A percentile compares a stretch with the other conserved stretches of the same genome.
Evolutionary conservation across 371 early-diverging fungal genomes (phyloP).

Genomic region (Mucor racemosus): DNA sequence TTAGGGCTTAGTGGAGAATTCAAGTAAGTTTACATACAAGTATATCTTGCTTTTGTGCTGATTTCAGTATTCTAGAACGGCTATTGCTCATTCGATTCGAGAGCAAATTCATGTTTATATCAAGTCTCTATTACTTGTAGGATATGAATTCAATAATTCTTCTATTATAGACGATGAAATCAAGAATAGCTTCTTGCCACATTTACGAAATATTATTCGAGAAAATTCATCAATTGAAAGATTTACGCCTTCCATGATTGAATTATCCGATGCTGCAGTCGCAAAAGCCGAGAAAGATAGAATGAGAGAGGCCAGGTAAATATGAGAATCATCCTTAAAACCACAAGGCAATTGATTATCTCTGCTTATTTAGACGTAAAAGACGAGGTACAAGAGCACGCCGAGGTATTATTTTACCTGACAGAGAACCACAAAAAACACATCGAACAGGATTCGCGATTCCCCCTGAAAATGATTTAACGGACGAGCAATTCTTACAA

Average conservation of each 20-base stretch:
- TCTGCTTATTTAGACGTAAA: conserved; percentile 62
- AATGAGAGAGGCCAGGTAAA: conserved; percentile 67
- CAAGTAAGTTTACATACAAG: conserved; percentile 54
- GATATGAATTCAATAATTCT: conserved; percentile 72
- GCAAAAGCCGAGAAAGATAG: conserved; percentile 81
- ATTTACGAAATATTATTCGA: conserved; percentile 55
- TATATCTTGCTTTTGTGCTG: not conserved
- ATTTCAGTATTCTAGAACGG: conserved; percentile 58
- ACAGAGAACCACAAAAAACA: conserved; percentile 61
- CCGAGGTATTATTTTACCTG: conserved; percentile 65
- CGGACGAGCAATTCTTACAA: conserved; percentile 39
- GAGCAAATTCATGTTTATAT: conserved; percentile 88
- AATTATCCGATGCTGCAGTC: conserved; percentile 74
- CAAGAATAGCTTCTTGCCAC: conserved; percentile 70
- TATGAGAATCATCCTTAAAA: too few species aligned
- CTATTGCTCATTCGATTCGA: conserved; percentile 92
- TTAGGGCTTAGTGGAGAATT: conserved; percentile 80
- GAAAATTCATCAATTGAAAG: conserved; percentile 56
- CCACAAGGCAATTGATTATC: not conserved
- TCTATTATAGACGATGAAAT: conserved; percentile 80
- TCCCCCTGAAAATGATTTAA: conserved; percentile 41
- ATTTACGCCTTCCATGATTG: conserved; percentile 69
- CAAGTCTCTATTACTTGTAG: conserved; percentile 82
- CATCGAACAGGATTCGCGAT: conserved; percentile 44
- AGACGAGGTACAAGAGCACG: conserved; percentile 77